Evolutionary conservation across 805 yeast genomes (phyloP).

Genomic region (Wickerhamiella kurtzmanii): DNA sequence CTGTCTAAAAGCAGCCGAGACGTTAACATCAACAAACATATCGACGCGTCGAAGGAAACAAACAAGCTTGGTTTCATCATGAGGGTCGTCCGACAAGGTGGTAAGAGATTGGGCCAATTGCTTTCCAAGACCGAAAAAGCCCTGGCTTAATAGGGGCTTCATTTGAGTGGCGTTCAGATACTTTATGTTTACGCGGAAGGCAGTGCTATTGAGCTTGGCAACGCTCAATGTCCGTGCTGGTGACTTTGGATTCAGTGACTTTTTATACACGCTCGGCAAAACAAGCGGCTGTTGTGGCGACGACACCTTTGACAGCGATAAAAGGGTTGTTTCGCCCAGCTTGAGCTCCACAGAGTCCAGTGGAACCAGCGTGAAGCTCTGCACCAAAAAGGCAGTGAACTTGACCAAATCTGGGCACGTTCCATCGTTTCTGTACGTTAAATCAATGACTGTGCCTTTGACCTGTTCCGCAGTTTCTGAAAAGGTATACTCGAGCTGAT

Average conservation of each 20-base stretch:
- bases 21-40: constrained; percentile 22
- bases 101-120: constrained; percentile 21
- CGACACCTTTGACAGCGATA: constrained; percentile 20
- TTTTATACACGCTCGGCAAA: constrained; percentile 18
- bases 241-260: constrained; percentile 12
- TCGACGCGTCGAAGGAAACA: constrained; percentile 24
- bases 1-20: constrained; percentile 22
- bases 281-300: constrained; percentile 15
- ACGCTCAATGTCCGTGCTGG: constrained; percentile 21
- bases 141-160: constrained; percentile 16
- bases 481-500: constrained; percentile 26
- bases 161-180: constrained; percentile 28
- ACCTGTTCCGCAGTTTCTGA: constrained; percentile 15
- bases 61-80: constrained; percentile 21
- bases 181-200: constrained; percentile 21
- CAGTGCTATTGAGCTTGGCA: constrained; percentile 16
- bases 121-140: constrained; percentile 22
- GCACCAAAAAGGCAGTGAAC: constrained; percentile 28
- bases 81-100: constrained; percentile 22
- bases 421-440: constrained; percentile 24
- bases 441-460: constrained; percentile 28
- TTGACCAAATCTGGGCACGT: constrained; percentile 24
- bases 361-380: constrained; percentile 27
- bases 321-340: constrained; percentile 21
- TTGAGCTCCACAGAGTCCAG: constrained; percentile 21